Conservation (phyloP, 164 flowering plant species). For the Stephania yunnanensis region DNA sequence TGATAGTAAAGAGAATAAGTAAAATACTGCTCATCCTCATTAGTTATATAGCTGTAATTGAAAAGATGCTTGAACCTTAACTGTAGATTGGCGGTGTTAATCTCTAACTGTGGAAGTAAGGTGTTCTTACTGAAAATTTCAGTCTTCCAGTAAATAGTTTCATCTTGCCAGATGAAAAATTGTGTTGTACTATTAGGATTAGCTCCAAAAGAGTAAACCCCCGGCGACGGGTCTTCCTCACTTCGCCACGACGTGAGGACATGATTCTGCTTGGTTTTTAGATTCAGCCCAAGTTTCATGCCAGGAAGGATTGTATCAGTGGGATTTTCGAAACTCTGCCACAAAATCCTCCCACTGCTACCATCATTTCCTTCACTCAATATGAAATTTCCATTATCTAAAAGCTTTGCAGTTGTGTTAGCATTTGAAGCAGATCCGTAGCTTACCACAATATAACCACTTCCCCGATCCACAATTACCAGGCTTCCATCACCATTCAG, state of each 20-base stretch:
- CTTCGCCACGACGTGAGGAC: slow-evolving; percentile 5
- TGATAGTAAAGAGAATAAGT: not conserved
- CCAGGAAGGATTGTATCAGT: slow-evolving; percentile 4
- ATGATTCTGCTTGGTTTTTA: slow-evolving; percentile 4
- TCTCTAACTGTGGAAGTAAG: not conserved
- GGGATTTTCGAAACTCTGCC: slow-evolving; percentile 10
- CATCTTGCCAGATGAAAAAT: slow-evolving; percentile 3
- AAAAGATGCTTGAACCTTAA: not conserved
- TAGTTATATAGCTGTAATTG: slow-evolving; percentile 2
- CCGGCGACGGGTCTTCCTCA: slow-evolving; percentile 4
- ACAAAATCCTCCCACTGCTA: not conserved
- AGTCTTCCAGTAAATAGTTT: not conserved
- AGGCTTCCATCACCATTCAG: slow-evolving; percentile 3
- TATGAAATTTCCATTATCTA: slow-evolving; percentile 5
- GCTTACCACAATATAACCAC: not conserved
- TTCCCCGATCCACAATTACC: slow-evolving; percentile 3
- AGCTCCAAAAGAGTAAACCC: slow-evolving; percentile 6
- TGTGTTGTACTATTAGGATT: slow-evolving; percentile 1
- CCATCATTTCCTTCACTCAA: not conserved
- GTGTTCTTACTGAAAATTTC: not conserved
- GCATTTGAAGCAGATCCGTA: not conserved
- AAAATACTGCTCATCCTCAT: slow-evolving; percentile 4
- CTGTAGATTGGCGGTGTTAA: no score
- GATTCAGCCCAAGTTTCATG: slow-evolving; percentile 9
- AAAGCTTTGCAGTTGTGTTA: slow-evolving; percentile 4